A percentile compares a stretch with the other conserved stretches of the same genome.
phyloP scores from a whole-genome alignment of 257 asterid genomes.

The Primulina tabacum region DNA sequence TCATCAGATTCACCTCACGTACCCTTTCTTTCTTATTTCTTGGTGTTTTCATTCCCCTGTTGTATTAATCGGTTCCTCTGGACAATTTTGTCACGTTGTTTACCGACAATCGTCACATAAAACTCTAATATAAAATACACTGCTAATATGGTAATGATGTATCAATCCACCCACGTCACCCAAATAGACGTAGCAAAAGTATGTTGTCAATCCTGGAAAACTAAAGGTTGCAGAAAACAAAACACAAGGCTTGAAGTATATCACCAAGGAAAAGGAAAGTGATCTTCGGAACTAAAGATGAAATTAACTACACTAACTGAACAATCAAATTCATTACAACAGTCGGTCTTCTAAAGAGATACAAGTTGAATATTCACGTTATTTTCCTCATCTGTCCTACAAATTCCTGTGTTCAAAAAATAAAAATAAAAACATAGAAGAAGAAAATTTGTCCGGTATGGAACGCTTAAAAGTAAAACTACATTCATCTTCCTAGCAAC shows the following conservation, averaged over 20 bases:
- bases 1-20: too few relatives aligned
- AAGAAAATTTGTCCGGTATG: neutral
- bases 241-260: neutral
- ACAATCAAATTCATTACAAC: neutral
- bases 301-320: neutral
- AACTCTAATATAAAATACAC: too few relatives aligned
- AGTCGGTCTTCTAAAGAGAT: neutral
- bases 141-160: too few relatives aligned
- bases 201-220: neutral
- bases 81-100: too few relatives aligned
- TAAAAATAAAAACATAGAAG: neutral
- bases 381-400: neutral
- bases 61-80: too few relatives aligned
- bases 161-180: too few relatives aligned
- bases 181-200: too few relatives aligned
- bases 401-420: neutral
- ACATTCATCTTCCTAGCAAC: conserved; percentile 8
- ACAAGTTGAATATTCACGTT: neutral
- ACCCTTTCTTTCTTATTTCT: too few relatives aligned
- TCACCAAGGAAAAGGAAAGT: neutral
- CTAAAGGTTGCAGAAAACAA: neutral
- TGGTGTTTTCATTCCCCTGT: too few relatives aligned
- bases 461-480: conserved; percentile 5
- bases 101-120: too few relatives aligned
- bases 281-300: neutral